Conservation (phyloP, 345 rosid species). For the Euphorbia pulcherrima region DNA sequence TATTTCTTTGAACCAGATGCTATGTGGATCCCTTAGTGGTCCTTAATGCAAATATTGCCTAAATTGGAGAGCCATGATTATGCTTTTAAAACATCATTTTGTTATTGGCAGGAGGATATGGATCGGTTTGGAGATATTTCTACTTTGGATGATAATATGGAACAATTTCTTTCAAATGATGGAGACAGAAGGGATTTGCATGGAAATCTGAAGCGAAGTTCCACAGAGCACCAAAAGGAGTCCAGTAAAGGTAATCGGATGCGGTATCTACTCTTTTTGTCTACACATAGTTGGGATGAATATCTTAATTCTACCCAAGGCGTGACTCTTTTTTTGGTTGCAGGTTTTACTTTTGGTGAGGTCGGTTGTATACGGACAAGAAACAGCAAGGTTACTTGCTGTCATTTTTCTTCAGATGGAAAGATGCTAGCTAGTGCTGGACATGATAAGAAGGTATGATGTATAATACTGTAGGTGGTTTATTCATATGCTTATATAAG, state of each 20-base stretch:
- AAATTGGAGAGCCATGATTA: neutral
- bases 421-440: conserved; percentile 68
- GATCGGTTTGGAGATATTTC: conserved; percentile 50
- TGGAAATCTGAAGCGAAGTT: conserved; percentile 44
- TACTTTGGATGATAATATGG: conserved; percentile 55
- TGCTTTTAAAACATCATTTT: conserved; percentile 16
- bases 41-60: neutral
- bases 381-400: conserved; percentile 64
- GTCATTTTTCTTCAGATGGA: conserved; percentile 81
- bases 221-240: conserved; percentile 43
- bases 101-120: conserved; percentile 53
- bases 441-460: conserved; percentile 61
- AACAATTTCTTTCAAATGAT: conserved; percentile 50
- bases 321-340: conserved; percentile 16
- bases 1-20: neutral
- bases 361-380: conserved; percentile 55
- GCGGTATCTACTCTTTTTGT: no score
- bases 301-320: neutral
- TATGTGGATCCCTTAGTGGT: neutral
- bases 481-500: neutral
- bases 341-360: conserved; percentile 59
- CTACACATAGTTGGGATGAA: neutral
- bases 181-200: conserved; percentile 43
- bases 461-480: conserved; percentile 1
- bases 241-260: conserved; percentile 55